phyloP scores from a whole-genome alignment of 2,329 filamentous ascomycete species.

The Exophiala oligosperma region DNA sequence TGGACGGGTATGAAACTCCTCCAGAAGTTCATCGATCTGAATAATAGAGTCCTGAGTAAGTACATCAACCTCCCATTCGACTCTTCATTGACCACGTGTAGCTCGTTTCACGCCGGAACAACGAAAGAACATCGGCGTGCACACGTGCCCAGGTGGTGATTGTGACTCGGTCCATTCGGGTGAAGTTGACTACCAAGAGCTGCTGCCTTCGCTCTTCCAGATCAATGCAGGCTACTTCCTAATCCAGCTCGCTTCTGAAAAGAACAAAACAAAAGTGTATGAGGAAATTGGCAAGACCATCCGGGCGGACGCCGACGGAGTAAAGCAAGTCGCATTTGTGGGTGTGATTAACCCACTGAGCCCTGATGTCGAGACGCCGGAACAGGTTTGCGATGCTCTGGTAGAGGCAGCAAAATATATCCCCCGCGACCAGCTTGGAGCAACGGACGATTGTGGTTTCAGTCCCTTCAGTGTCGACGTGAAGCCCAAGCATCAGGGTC shows the following conservation, averaged over 20 bases:
- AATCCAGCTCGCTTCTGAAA: slow-evolving; percentile 29
- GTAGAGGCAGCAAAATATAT: slow-evolving; percentile 31
- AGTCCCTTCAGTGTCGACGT: slow-evolving; percentile 6
- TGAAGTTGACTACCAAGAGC: slow-evolving; percentile 35
- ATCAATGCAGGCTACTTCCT: slow-evolving; percentile 39
- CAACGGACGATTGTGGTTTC: slow-evolving; percentile 7
- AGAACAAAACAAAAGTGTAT: slow-evolving; percentile 34
- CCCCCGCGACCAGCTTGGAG: slow-evolving; percentile 1
- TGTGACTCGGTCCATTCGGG: slow-evolving; percentile 36
- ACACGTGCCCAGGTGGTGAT: slow-evolving; percentile 38
- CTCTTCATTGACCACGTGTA: slow-evolving; percentile 15
- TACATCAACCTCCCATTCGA: background rate
- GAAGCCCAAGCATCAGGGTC: slow-evolving; percentile 5
- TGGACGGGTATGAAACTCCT: slow-evolving; percentile 35
- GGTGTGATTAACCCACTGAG: slow-evolving; percentile 34
- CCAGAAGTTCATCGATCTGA: slow-evolving; percentile 35
- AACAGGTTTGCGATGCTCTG: slow-evolving; percentile 33
- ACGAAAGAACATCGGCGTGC: slow-evolving; percentile 35
- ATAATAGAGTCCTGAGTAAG: slow-evolving; percentile 28
- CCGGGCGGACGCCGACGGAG: slow-evolving; percentile 33
- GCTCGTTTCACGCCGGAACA: slow-evolving; percentile 32
- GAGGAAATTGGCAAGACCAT: slow-evolving; percentile 33
- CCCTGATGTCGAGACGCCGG: slow-evolving; percentile 33
- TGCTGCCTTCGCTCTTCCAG: slow-evolving; percentile 35
- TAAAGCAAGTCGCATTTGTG: slow-evolving; percentile 35